A percentile compares a stretch with the other conserved stretches of the same genome.
phyloP scores from a whole-genome alignment of 179 eudicot genomes.

The Heliamphora pulchella region DNA sequence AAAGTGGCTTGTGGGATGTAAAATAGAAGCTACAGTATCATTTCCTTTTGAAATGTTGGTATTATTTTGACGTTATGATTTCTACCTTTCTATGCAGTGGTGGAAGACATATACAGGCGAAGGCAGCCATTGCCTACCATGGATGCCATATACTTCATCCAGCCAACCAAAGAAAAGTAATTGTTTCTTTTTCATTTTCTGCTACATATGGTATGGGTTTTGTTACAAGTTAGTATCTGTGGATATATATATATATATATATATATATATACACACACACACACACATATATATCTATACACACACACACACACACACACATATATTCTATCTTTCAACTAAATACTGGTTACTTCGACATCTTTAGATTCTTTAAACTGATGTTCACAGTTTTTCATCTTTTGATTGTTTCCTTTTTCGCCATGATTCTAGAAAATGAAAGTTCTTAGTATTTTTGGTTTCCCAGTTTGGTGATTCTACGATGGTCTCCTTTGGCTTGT shows the following conservation, averaged over 20 bases:
- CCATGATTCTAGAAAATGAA: neutral
- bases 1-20: neutral
- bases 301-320: too few relatives aligned
- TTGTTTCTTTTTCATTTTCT: constrained; percentile 11
- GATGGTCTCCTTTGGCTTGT: too few relatives aligned
- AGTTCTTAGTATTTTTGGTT: constrained; percentile 4
- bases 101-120: constrained; percentile 88
- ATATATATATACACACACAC: too few relatives aligned
- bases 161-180: constrained; percentile 96
- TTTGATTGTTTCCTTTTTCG: neutral
- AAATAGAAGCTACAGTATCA: neutral
- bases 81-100: constrained; percentile 52
- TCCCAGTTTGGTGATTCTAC: neutral
- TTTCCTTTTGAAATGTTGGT: neutral
- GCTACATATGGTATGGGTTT: neutral
- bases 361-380: neutral
- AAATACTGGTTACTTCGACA: neutral
- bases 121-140: constrained; percentile 89
- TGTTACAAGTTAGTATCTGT: neutral
- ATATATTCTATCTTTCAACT: neutral
- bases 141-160: constrained; percentile 93
- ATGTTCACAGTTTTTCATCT: neutral
- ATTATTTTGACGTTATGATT: neutral
- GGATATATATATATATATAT: neutral
- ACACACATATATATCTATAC: too few relatives aligned